phyloP scores from a whole-genome alignment of 164 flowering plant species.

The Chimonanthus salicifolius region DNA sequence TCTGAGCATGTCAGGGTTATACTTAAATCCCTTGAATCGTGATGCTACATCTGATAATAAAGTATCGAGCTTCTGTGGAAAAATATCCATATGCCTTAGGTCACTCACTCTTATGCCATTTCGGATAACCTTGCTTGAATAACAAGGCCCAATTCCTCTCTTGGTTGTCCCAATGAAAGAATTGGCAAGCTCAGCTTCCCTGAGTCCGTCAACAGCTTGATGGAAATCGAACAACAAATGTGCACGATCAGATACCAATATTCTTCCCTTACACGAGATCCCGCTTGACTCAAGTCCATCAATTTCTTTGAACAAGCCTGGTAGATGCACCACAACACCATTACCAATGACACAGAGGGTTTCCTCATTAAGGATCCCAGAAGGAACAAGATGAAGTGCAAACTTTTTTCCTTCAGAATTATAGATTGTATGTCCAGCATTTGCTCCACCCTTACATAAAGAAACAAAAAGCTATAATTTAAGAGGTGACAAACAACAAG shows the following conservation, averaged over 20 bases:
- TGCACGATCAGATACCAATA: conserved; percentile 91
- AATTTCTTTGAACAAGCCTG: conserved; percentile 79
- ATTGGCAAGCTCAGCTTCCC: conserved; percentile 86
- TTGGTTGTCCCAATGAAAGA: conserved; percentile 93
- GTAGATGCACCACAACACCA: conserved; percentile 95
- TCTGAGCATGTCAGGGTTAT: conserved; percentile 58
- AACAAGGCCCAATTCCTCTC: conserved; percentile 94
- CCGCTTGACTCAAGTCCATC: conserved; percentile 85
- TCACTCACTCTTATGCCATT: conserved; percentile 93
- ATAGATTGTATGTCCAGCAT: conserved; percentile 97
- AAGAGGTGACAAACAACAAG: background rate
- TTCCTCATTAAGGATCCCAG: conserved; percentile 92
- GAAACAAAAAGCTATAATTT: background rate
- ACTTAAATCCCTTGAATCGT: conserved; percentile 63
- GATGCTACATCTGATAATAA: conserved; percentile 78
- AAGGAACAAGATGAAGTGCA: conserved; percentile 95
- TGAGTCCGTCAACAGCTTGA: conserved; percentile 79
- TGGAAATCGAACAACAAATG: conserved; percentile 91
- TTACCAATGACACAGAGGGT: conserved; percentile 90
- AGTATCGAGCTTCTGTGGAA: conserved; percentile 83
- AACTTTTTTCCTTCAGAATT: conserved; percentile 91
- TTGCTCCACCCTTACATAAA: conserved; percentile 80
- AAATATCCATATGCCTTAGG: conserved; percentile 92
- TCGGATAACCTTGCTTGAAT: conserved; percentile 79
- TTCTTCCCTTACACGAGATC: conserved; percentile 78